Evolutionary conservation across 2,329 filamentous ascomycete genomes (phyloP).

Genomic region (Plectosphaerella plurivora): DNA sequence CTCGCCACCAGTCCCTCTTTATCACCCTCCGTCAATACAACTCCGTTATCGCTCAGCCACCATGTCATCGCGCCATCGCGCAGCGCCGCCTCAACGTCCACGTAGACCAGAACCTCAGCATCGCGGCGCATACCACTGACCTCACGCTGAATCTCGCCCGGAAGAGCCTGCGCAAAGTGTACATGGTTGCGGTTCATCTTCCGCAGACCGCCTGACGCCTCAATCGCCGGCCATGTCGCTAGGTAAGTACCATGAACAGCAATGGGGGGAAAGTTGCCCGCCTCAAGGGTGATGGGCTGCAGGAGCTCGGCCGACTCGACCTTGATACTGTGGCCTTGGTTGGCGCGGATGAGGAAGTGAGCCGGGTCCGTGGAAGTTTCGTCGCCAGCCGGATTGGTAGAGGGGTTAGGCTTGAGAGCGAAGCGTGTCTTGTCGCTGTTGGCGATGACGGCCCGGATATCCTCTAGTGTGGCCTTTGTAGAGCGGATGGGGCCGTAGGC

Average conservation of each 20-base stretch:
- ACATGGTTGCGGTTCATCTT: constrained; percentile 84
- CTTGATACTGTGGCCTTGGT: constrained; percentile 88
- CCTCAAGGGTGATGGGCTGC: constrained; percentile 57
- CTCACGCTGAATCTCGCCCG: constrained; percentile 44
- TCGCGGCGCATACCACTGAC: constrained; percentile 77
- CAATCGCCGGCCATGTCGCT: constrained; percentile 70
- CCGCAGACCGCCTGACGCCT: constrained; percentile 70
- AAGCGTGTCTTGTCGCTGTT: constrained; percentile 91
- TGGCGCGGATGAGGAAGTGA: constrained; percentile 85
- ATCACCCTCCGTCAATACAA: constrained; percentile 61
- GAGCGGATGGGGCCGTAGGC: constrained; percentile 56
- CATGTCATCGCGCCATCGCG: constrained; percentile 58
- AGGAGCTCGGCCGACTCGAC: constrained; percentile 68
- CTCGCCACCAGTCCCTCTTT: constrained; percentile 58
- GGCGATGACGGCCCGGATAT: constrained; percentile 65
- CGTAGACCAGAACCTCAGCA: constrained; percentile 72
- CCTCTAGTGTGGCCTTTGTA: constrained; percentile 68
- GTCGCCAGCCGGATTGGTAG: constrained; percentile 18
- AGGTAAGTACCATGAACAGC: constrained; percentile 91
- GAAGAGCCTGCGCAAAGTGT: constrained; percentile 77
- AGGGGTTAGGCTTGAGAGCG: constrained; percentile 58
- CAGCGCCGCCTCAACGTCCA: constrained; percentile 67
- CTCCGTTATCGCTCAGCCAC: constrained; percentile 76
- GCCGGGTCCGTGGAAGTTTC: constrained; percentile 42
- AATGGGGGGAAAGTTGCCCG: constrained; percentile 53